Base-by-base conservation (phyloP, 2,329 filamentous ascomycete species). In the Calcarisporium arbuscula region DNA sequence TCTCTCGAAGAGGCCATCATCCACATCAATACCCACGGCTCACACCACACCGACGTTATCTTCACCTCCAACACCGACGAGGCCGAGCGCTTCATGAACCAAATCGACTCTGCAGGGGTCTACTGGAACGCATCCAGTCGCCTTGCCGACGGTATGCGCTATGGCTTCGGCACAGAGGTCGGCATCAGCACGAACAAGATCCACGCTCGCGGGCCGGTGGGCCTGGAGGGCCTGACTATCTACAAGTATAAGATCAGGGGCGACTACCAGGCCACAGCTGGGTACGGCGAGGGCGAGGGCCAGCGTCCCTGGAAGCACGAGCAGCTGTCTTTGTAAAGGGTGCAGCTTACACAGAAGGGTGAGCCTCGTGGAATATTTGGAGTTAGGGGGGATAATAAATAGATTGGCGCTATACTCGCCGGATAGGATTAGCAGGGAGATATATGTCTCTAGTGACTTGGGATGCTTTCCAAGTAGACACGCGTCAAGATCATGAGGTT, bases 141-240 rank as follows among this genome's bases (percentile, higher is more conserved):
- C 32, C 90, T 98, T 64, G 88, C 89, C 6, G 92, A 98, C 58
- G 92, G 92, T 7, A 95, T 94, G 84, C 75, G 92, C 27, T 96
- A 94, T 57, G 92, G 92, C 7, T 98, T 98, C 61, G 92, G 92
- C 30, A 96, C 92, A 0, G 92, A 98, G 64, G 92, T 98, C 17
- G 92, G 92, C 35, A 96, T 98, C 62, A 94, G 85, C 65, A 98
- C 92, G 32, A 98, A 95, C 69, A 98, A 96, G 69, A 95, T 98
- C 44, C 92, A 98, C 57, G 85, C 86, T 2, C 72, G 92, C 32
- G 92, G 92, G 1, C 92, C 92, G 0, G 92, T 98, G 6, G 92
- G 92, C 2, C 66, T 98, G 34, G 92, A 96, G 54, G 92, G 92
- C 1, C 62, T 98, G 57, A 95, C 87, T 56, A 96, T 96, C 43